Conservation (phyloP, 257 asterid species). For the Jasminum sambac region DNA sequence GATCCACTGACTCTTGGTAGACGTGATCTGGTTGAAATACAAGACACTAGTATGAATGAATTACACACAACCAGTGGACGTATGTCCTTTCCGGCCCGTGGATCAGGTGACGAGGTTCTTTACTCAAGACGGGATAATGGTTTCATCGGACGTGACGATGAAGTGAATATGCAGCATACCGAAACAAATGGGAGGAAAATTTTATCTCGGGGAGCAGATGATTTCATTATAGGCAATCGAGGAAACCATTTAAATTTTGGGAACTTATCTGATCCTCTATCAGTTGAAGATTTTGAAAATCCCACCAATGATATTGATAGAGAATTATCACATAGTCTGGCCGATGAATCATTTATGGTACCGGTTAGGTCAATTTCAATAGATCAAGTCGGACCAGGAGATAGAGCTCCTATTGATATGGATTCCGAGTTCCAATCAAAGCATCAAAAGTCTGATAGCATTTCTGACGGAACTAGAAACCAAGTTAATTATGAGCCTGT, state of each 20-base stretch:
- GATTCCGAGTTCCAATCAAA: conserved; percentile 68
- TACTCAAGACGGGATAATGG: conserved; percentile 42
- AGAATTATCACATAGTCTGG: conserved; percentile 47
- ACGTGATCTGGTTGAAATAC: conserved; percentile 40
- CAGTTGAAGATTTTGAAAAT: conserved; percentile 44
- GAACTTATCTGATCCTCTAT: conserved; percentile 54
- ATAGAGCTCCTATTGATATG: conserved; percentile 61
- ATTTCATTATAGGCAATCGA: conserved; percentile 53
- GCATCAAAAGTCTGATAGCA: conserved; percentile 44
- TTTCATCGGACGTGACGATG: conserved; percentile 37
- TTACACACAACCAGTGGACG: conserved; percentile 37
- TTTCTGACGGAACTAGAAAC: conserved; percentile 41
- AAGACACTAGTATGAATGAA: conserved; percentile 41
- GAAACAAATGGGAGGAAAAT: conserved; percentile 61
- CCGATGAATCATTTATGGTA: conserved; percentile 75
- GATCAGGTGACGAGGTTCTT: conserved; percentile 48
- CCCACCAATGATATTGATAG: conserved; percentile 37
- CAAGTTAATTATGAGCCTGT: conserved; percentile 66
- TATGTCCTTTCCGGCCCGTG: conserved; percentile 38
- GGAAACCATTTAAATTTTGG: conserved; percentile 40
- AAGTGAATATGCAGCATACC: conserved; percentile 44
- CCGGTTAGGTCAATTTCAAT: conserved; percentile 76
- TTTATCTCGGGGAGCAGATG: conserved; percentile 54
- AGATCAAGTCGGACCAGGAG: conserved; percentile 50
- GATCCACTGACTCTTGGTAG: conserved; percentile 58